These are phyloP conservation scores for Microstegium vimineum DNA, from an alignment of 176 grass and related monocot genomes.

Conservation along the genomic window DNA sequence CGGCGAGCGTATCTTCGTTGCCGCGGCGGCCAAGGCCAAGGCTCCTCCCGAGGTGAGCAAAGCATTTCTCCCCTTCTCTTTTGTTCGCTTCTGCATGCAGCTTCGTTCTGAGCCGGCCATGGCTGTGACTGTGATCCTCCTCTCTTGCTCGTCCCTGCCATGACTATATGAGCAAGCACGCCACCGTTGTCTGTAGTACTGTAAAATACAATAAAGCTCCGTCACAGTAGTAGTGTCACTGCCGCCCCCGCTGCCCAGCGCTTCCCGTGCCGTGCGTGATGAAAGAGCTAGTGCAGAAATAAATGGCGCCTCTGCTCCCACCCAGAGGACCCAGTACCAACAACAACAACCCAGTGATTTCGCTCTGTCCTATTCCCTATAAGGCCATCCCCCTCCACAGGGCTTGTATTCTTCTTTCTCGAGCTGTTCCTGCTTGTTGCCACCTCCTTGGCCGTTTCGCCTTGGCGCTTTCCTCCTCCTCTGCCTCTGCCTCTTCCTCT, in stretches of 20 bases:
- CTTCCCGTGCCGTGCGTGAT: background rate
- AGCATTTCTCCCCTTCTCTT: slow-evolving; percentile 5
- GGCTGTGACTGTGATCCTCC: background rate
- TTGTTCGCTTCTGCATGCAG: background rate
- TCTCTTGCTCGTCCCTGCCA: background rate
- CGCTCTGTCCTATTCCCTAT: slow-evolving; percentile 11
- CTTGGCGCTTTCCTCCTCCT: background rate
- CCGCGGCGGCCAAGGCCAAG: background rate
- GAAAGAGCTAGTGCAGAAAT: slow-evolving; percentile 22
- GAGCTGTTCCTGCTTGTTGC: slow-evolving; percentile 40
- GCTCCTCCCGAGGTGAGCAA: slow-evolving; percentile 14
- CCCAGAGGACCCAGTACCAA: background rate
- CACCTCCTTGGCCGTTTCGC: slow-evolving; percentile 17
- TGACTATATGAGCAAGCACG: background rate
- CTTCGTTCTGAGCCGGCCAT: background rate
- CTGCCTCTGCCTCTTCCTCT: background rate
- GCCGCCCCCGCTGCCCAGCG: background rate
- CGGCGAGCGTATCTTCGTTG: background rate
- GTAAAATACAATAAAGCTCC: background rate
- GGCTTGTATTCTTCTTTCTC: slow-evolving; percentile 22
- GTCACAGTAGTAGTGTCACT: no score
- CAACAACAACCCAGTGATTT: background rate
- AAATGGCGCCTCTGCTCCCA: background rate
- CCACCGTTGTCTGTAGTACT: background rate
- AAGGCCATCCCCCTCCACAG: background rate